Evolutionary conservation across 2,329 filamentous ascomycete genomes (phyloP).

Genomic region (Endothia cerciana): DNA sequence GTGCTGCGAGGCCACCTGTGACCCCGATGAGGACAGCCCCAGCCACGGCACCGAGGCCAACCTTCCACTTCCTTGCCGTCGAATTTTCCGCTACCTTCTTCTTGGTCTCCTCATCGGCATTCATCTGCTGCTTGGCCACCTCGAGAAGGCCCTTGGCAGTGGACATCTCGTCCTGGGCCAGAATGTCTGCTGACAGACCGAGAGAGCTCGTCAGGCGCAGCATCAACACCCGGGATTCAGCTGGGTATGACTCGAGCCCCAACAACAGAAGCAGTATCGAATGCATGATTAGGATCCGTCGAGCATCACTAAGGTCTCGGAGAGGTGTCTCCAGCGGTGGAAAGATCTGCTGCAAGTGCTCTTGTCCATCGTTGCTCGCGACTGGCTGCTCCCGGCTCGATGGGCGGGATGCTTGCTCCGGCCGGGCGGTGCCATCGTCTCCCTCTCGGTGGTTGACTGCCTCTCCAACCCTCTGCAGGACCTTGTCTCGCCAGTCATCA

Average conservation of each 20-base stretch:
- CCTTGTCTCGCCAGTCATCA: conserved; percentile 75
- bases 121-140: conserved; percentile 59
- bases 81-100: conserved; percentile 74
- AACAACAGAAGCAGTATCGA: conserved; percentile 70
- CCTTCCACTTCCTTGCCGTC: conserved; percentile 79
- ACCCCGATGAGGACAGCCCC: conserved; percentile 90
- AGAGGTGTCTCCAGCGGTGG: conserved; percentile 59
- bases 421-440: conserved; percentile 46
- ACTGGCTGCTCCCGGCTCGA: conserved; percentile 46
- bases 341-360: conserved; percentile 54
- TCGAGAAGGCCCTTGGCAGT: conserved; percentile 77
- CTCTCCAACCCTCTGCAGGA: conserved; percentile 71
- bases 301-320: conserved; percentile 47
- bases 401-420: conserved; percentile 51
- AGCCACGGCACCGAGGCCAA: conserved; percentile 84
- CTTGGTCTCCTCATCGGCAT: conserved; percentile 75
- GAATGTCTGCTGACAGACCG: conserved; percentile 61
- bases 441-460: conserved; percentile 58
- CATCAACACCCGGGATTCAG: conserved; percentile 71
- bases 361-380: conserved; percentile 43
- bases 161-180: conserved; percentile 73
- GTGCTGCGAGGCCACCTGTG: conserved; percentile 85
- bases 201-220: conserved; percentile 71
- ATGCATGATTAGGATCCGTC: conserved; percentile 37
- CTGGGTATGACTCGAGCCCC: conserved; percentile 74